Evolutionary conservation across 371 early-diverging fungal species (phyloP).

Genomic region (Apophysomyces trapeziformis): DNA sequence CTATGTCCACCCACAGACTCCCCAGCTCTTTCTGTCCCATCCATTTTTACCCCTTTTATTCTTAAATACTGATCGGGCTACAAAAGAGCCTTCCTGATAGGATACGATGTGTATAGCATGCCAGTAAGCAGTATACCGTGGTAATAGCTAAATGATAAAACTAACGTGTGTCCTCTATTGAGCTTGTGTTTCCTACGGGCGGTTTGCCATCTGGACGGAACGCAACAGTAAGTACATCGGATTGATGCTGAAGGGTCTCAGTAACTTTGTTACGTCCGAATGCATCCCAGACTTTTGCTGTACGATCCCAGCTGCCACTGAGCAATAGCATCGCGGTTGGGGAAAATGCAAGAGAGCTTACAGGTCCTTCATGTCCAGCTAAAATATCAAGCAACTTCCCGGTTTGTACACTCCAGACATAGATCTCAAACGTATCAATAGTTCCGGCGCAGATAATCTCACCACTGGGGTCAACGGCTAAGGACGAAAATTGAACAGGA

Average conservation of each 20-base stretch:
- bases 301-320: constrained; percentile 95
- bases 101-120: too few species aligned
- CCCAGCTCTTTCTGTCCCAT: too few species aligned
- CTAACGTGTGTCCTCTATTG: too few species aligned
- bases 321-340: constrained; percentile 76
- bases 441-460: constrained; percentile 97
- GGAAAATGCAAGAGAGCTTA: constrained; percentile 85
- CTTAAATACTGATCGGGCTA: too few species aligned
- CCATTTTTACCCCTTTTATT: too few species aligned
- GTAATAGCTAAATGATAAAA: too few species aligned
- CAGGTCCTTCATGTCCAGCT: constrained; percentile 93
- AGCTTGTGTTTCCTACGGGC: too few species aligned
- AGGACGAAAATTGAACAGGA: constrained; percentile 92
- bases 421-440: constrained; percentile 95
- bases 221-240: constrained; percentile 90
- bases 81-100: too few species aligned
- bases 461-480: constrained; percentile 96
- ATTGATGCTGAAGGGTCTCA: constrained; percentile 80
- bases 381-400: constrained; percentile 95
- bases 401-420: constrained; percentile 97
- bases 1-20: too few species aligned
- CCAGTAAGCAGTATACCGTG: too few species aligned
- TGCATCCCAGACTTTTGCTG: constrained; percentile 93
- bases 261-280: constrained; percentile 84
- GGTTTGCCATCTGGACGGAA: constrained; percentile 89